Percentiles rank a stretch among this genome's conserved stretches.
Conservation (phyloP, 345 rosid genomes). For the Citrus cavaleriei region DNA sequence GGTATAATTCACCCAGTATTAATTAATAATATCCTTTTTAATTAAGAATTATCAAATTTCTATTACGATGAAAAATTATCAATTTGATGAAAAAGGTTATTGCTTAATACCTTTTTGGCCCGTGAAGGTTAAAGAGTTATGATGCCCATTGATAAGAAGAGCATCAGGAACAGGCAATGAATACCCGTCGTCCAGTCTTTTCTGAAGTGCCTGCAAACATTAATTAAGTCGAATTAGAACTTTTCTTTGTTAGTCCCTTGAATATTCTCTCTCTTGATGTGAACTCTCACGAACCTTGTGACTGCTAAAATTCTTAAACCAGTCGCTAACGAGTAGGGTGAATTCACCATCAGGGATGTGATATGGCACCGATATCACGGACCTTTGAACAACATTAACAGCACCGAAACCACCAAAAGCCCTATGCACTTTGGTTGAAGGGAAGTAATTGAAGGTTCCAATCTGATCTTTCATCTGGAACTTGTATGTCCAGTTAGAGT, state of each 20-base stretch:
- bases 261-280: background rate
- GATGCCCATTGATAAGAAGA: slow-evolving; percentile 69
- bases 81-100: slow-evolving; percentile 6
- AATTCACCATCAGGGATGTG: slow-evolving; percentile 36
- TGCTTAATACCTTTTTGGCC: slow-evolving; percentile 42
- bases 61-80: no score
- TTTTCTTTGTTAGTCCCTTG: background rate
- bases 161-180: slow-evolving; percentile 52
- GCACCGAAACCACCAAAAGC: slow-evolving; percentile 68
- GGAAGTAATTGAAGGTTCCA: slow-evolving; percentile 66
- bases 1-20: background rate
- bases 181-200: slow-evolving; percentile 45
- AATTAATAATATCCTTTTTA: background rate
- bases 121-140: slow-evolving; percentile 31
- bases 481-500: slow-evolving; percentile 74
- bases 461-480: slow-evolving; percentile 84
- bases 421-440: slow-evolving; percentile 64
- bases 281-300: slow-evolving; percentile 46
- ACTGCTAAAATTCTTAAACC: slow-evolving; percentile 32
- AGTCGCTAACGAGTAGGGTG: slow-evolving; percentile 38
- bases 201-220: slow-evolving; percentile 41
- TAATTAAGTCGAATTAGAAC: background rate
- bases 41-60: no score
- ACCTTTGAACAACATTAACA: slow-evolving; percentile 28
- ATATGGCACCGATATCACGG: slow-evolving; percentile 39